Evolutionary conservation across 2,329 filamentous ascomycete species (phyloP).

Genomic region (Eutypella sp.): DNA sequence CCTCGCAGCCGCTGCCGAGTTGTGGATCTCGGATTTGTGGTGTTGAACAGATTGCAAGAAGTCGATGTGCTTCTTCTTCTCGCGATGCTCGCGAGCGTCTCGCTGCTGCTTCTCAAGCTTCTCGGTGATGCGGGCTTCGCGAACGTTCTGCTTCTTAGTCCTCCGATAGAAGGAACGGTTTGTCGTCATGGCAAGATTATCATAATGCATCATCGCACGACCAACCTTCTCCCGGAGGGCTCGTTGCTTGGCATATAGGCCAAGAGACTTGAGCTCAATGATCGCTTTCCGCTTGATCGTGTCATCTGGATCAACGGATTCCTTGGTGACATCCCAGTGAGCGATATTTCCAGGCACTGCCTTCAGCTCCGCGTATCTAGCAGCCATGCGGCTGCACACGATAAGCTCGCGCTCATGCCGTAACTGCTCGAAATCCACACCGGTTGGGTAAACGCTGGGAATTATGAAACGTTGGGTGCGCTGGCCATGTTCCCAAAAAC

Average conservation of each 20-base stretch:
- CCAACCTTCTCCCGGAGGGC: constrained; percentile 81
- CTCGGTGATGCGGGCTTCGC: constrained; percentile 94
- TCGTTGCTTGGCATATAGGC: constrained; percentile 82
- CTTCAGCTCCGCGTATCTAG: constrained; percentile 79
- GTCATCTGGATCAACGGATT: constrained; percentile 66
- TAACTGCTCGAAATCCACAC: constrained; percentile 80
- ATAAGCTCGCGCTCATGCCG: constrained; percentile 83
- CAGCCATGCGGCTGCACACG: constrained; percentile 83
- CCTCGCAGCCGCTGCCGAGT: constrained; percentile 61
- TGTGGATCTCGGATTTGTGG: constrained; percentile 74
- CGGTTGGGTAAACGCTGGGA: constrained; percentile 82
- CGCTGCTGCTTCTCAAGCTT: constrained; percentile 99
- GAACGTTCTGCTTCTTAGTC: constrained; percentile 94
- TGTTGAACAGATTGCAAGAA: constrained; percentile 83
- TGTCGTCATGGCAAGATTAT: constrained; percentile 95
- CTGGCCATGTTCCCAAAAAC: constrained; percentile 72
- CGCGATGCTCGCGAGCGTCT: constrained; percentile 88
- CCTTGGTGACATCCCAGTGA: constrained; percentile 76
- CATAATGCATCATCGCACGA: constrained; percentile 88
- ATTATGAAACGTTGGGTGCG: constrained; percentile 75
- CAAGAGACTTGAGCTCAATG: constrained; percentile 92
- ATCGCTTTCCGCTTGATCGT: constrained; percentile 81
- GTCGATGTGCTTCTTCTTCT: constrained; percentile 95
- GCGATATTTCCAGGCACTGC: constrained; percentile 79
- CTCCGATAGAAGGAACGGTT: constrained; percentile 87